Evolutionary conservation across 2,329 filamentous ascomycete species (phyloP).

Genomic region (Calonectria naviculata): DNA sequence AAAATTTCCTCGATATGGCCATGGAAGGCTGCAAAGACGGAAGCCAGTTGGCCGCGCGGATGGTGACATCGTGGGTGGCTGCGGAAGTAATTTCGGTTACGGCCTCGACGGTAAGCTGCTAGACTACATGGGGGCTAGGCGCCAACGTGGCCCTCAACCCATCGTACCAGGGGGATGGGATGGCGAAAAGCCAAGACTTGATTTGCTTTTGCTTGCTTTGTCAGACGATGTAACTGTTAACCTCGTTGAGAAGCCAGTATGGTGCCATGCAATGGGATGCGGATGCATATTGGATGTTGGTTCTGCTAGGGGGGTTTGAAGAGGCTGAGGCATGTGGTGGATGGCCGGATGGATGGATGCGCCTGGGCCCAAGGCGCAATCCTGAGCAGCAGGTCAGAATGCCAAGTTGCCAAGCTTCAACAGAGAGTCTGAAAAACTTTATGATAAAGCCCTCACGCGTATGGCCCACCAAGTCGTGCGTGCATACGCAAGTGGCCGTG

Average conservation of each 20-base stretch:
- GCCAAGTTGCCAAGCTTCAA: neutral
- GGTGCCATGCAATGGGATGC: constrained; percentile 7
- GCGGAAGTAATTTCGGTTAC: constrained; percentile 50
- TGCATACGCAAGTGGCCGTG: constrained; percentile 2
- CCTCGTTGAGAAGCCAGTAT: constrained; percentile 11
- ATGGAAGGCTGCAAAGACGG: constrained; percentile 5
- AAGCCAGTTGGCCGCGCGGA: constrained; percentile 33
- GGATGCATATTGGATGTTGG: neutral
- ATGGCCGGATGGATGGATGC: neutral
- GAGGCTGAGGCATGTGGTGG: neutral
- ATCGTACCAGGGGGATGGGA: constrained; percentile 30
- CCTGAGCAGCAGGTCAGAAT: neutral
- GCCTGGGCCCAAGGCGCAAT: neutral
- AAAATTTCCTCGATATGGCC: constrained; percentile 21
- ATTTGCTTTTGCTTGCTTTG: constrained; percentile 21
- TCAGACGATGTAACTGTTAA: constrained; percentile 10
- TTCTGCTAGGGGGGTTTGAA: neutral
- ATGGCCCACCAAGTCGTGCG: neutral
- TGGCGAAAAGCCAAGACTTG: constrained; percentile 29
- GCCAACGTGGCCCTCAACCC: constrained; percentile 38
- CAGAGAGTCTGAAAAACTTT: neutral
- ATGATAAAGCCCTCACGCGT: neutral
- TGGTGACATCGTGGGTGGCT: constrained; percentile 33
- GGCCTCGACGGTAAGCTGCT: constrained; percentile 41
- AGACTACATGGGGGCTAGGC: constrained; percentile 35